Conservation (phyloP, 2,329 filamentous ascomycete species). For the Lasiodiplodia sp. region DNA sequence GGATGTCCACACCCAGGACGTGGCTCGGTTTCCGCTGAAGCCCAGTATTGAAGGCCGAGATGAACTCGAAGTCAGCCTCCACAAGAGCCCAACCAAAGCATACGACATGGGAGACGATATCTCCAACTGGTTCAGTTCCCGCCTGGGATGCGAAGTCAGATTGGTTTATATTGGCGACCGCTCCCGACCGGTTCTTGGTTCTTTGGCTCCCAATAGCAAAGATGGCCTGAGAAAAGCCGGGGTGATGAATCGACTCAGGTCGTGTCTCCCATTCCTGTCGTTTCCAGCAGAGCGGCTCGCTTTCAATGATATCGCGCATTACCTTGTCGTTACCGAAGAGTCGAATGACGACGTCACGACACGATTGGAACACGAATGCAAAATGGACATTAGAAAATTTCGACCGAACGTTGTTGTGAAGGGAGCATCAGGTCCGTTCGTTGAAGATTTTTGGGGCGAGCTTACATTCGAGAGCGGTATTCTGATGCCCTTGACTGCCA, state of each 20-base stretch:
- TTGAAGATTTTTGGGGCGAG: constrained; percentile 77
- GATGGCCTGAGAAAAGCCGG: constrained; percentile 33
- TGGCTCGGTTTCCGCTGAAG: neutral
- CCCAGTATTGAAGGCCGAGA: neutral
- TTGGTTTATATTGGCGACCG: constrained; percentile 72
- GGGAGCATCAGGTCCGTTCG: constrained; percentile 64
- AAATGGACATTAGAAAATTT: constrained; percentile 73
- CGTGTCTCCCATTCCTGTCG: constrained; percentile 44
- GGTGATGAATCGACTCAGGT: constrained; percentile 39
- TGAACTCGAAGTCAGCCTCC: neutral
- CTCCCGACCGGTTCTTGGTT: constrained; percentile 68
- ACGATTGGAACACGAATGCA: constrained; percentile 56
- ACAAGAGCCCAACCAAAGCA: constrained; percentile 40
- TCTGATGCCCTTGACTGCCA: constrained; percentile 46
- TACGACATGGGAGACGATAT: neutral
- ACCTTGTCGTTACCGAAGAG: constrained; percentile 34
- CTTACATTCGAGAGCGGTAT: constrained; percentile 52
- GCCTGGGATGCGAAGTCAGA: constrained; percentile 57
- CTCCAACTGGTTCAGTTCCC: constrained; percentile 69
- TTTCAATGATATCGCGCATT: constrained; percentile 35
- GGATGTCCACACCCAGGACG: neutral
- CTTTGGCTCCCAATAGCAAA: constrained; percentile 55
- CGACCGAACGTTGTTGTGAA: constrained; percentile 76
- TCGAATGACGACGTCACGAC: constrained; percentile 34
- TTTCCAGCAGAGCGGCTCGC: constrained; percentile 45